A percentile compares a stretch with the other conserved stretches of the same genome.
These are phyloP conservation scores for Butyriboletus loyo DNA, from an alignment of 768 basidiomycete genomes.

Conservation along the genomic window DNA sequence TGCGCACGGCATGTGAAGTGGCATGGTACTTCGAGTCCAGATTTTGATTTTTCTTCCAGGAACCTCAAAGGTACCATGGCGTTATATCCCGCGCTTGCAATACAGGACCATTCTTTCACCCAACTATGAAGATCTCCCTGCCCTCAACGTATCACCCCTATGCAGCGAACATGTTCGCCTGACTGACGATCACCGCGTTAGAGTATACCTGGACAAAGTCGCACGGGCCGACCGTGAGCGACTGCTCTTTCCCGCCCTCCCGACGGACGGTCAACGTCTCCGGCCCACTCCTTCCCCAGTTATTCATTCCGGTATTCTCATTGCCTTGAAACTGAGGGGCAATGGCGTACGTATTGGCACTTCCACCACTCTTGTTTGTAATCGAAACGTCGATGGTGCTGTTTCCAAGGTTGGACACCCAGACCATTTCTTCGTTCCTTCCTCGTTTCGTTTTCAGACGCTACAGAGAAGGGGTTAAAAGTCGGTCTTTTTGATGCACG, in stretches of 20 bases:
- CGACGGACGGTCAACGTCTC: slow-evolving; percentile 9
- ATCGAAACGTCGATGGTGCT: neutral
- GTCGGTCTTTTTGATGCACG: neutral
- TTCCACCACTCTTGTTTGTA: slow-evolving; percentile 9
- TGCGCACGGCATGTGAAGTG: too few species aligned
- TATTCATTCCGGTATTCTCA: slow-evolving; percentile 8
- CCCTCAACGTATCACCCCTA: too few species aligned
- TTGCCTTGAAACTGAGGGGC: neutral
- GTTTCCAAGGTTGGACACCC: slow-evolving; percentile 12
- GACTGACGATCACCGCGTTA: slow-evolving; percentile 9
- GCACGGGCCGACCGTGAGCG: slow-evolving; percentile 8
- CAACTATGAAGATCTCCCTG: too few species aligned
- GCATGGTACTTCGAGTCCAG: too few species aligned
- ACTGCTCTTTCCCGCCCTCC: slow-evolving; percentile 9
- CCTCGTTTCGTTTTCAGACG: neutral
- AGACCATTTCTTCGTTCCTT: too few species aligned
- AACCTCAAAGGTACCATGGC: too few species aligned
- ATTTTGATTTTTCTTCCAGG: too few species aligned
- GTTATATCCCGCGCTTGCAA: too few species aligned
- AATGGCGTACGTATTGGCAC: neutral
- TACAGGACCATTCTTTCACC: too few species aligned
- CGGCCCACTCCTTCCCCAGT: slow-evolving; percentile 5
- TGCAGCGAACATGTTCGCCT: slow-evolving; percentile 1
- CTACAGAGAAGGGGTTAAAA: neutral
- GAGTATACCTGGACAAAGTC: slow-evolving; percentile 17